These are phyloP conservation scores for Pontederia paniculata DNA, from an alignment of 176 grass and related monocot genomes.

Conservation along the genomic window DNA sequence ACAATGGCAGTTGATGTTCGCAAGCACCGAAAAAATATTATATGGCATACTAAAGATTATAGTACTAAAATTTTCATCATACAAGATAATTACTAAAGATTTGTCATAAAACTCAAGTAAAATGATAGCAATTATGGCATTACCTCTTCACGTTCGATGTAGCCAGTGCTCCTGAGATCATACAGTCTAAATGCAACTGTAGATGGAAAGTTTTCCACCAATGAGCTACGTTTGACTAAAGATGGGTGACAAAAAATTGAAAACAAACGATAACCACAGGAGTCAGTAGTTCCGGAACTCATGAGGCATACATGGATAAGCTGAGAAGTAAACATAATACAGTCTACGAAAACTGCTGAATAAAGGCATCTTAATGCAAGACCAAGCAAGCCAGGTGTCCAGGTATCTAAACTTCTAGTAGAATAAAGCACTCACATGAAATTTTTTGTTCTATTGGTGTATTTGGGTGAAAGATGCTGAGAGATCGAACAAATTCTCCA, in stretches of 20 bases:
- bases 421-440: constrained; percentile 2
- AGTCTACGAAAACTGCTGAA: background rate
- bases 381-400: too few species aligned
- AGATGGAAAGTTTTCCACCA: background rate
- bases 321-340: background rate
- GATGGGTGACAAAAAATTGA: too few species aligned
- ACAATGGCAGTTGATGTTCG: too few species aligned
- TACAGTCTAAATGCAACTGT: constrained; percentile 22
- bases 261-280: too few species aligned
- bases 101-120: too few species aligned
- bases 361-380: too few species aligned
- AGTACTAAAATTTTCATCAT: too few species aligned
- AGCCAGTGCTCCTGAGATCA: constrained; percentile 17
- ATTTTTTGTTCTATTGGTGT: constrained; percentile 18
- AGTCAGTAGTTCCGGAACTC: background rate
- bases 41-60: too few species aligned
- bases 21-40: too few species aligned
- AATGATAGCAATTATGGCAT: background rate
- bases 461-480: constrained; percentile 25
- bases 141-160: constrained; percentile 23
- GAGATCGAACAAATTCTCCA: constrained; percentile 25
- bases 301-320: background rate
- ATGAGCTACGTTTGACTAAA: too few species aligned
- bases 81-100: too few species aligned
- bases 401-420: too few species aligned